Percentiles rank a stretch among this genome's conserved stretches.
These are phyloP conservation scores for Aspergillus niger DNA, from an alignment of 2,329 filamentous ascomycete species.

Conservation along the genomic window DNA sequence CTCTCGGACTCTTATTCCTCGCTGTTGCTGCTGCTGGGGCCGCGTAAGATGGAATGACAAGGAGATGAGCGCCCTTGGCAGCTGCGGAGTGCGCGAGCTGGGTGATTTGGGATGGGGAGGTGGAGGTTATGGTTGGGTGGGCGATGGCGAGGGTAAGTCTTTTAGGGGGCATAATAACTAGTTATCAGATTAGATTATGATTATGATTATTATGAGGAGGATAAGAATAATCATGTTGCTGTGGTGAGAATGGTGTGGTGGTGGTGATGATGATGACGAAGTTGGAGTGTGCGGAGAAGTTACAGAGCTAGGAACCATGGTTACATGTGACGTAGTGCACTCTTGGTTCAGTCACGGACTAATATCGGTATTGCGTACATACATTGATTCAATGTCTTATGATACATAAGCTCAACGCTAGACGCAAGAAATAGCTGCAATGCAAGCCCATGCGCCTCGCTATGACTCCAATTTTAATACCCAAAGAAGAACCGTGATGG, in stretches of 20 bases:
- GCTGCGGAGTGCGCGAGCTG: conserved; percentile 56
- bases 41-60: conserved; percentile 68
- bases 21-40: too few species aligned
- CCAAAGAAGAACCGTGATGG: not conserved
- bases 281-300: too few species aligned
- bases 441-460: not conserved
- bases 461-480: not conserved
- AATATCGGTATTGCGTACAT: not conserved
- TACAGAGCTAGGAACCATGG: not conserved
- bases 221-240: not conserved
- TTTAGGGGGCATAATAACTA: conserved; percentile 38
- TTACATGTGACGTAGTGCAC: not conserved
- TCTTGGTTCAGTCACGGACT: not conserved
- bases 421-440: not conserved
- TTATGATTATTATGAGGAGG: not conserved
- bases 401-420: not conserved
- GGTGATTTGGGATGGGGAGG: conserved; percentile 67
- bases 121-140: conserved; percentile 45
- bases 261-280: not conserved
- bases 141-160: conserved; percentile 47
- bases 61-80: conserved; percentile 61
- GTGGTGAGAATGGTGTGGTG: not conserved
- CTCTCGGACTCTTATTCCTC: too few species aligned
- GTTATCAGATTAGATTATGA: not conserved
- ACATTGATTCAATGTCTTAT: not conserved